These are phyloP conservation scores for Thuja plicata DNA, from an alignment of 83 land plant species.

Conservation along the genomic window DNA sequence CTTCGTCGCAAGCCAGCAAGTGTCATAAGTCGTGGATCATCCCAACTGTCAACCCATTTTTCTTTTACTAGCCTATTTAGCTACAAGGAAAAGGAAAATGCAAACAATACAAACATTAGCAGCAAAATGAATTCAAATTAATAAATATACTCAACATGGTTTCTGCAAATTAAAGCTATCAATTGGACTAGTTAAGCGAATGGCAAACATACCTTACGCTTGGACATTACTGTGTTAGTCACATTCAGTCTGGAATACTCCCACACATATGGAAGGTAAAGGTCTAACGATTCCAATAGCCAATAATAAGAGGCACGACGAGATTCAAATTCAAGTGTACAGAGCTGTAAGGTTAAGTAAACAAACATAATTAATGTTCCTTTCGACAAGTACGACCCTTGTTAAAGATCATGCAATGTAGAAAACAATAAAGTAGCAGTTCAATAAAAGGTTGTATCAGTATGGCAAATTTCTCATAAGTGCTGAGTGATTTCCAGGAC, in stretches of 20 bases:
- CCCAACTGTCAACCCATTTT: conserved; percentile 95
- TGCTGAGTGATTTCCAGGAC: not conserved
- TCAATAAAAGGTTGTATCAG: too few species aligned
- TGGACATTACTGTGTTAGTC: conserved; percentile 90
- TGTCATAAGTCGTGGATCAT: conserved; percentile 96
- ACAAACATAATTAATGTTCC: not conserved
- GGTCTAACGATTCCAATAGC: conserved; percentile 79
- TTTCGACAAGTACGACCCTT: not conserved
- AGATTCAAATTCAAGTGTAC: conserved; percentile 97
- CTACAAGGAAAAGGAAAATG: conserved; percentile 35
- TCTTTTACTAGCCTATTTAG: conserved; percentile 83
- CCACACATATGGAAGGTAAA: conserved; percentile 99
- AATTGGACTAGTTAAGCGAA: not conserved
- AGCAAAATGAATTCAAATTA: not conserved
- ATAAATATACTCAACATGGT: not conserved
- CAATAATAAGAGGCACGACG: conserved; percentile 98
- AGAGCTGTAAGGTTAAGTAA: conserved; percentile 60
- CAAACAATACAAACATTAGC: conserved; percentile 2
- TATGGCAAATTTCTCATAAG: not conserved
- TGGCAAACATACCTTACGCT: conserved; percentile 76
- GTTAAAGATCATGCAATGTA: not conserved
- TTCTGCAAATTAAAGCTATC: not conserved
- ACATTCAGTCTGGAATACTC: conserved; percentile 92
- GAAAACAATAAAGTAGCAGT: not conserved
- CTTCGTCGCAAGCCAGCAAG: conserved; percentile 88